A percentile compares a stretch with the other conserved stretches of the same genome.
Evolutionary conservation across 2,329 filamentous ascomycete species (phyloP).

Genomic region (Beauveria sp.): DNA sequence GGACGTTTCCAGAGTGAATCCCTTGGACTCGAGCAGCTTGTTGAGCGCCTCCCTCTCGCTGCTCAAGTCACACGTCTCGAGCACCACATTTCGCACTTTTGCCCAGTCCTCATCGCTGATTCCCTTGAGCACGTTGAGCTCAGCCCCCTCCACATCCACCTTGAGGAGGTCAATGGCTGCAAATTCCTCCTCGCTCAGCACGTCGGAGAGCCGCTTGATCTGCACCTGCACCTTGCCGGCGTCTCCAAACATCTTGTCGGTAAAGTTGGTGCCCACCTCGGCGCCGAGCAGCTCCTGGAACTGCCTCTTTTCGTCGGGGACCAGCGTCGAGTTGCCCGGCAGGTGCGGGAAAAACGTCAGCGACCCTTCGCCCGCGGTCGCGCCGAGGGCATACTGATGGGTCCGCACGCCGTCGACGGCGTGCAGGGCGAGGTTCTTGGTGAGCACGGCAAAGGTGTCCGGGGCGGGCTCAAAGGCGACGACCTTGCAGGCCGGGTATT

Average conservation of each 20-base stretch:
- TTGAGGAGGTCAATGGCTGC: constrained; percentile 20
- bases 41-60: constrained; percentile 13
- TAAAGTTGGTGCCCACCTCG: constrained; percentile 3
- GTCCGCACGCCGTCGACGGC: constrained; percentile 9
- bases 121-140: constrained; percentile 18
- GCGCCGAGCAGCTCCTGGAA: constrained; percentile 4
- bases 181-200: constrained; percentile 11
- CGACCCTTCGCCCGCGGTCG: not conserved
- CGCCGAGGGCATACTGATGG: constrained; percentile 13
- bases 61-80: constrained; percentile 17
- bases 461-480: constrained; percentile 21
- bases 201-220: constrained; percentile 15
- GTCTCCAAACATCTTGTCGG: constrained; percentile 7
- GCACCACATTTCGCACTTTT: constrained; percentile 15
- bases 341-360: constrained; percentile 17
- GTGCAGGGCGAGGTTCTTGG: constrained; percentile 16
- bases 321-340: constrained; percentile 19
- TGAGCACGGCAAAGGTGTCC: constrained; percentile 13
- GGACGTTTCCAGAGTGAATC: constrained; percentile 14
- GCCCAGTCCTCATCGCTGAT: constrained; percentile 19
- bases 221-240: constrained; percentile 12
- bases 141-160: constrained; percentile 21
- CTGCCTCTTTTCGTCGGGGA: constrained; percentile 14
- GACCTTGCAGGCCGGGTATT: constrained; percentile 17
- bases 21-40: constrained; percentile 15